phyloP scores from a whole-genome alignment of 2,329 filamentous ascomycete genomes.

The Hymenoscyphus infarciens region DNA sequence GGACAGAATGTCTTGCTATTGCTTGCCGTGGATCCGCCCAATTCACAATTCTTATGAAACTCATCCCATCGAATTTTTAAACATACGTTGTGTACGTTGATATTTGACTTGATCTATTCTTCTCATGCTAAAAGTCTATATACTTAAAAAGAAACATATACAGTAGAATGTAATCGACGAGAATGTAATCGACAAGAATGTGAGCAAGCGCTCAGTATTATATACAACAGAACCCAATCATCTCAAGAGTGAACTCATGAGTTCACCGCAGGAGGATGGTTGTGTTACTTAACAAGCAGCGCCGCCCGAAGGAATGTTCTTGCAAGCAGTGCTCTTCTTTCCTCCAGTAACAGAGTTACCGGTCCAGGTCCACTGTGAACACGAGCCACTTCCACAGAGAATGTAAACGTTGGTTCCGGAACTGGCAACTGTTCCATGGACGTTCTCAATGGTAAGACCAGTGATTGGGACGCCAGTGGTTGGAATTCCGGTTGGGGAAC shows the following conservation, averaged over 20 bases:
- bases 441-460: constrained; percentile 42
- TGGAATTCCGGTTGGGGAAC: constrained; percentile 27
- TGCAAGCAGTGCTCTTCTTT: constrained; percentile 42
- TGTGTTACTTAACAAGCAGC: constrained; percentile 24
- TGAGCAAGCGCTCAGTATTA: constrained; percentile 12
- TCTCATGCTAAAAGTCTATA: neutral
- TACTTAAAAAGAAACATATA: neutral
- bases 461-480: constrained; percentile 49
- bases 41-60: no score
- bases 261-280: neutral
- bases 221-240: neutral
- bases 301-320: constrained; percentile 35
- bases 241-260: neutral
- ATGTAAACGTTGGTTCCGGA: constrained; percentile 47
- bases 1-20: no score
- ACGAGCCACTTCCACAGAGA: constrained; percentile 49
- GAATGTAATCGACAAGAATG: constrained; percentile 16
- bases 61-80: neutral
- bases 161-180: constrained; percentile 9
- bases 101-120: neutral
- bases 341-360: constrained; percentile 50
- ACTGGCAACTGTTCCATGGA: constrained; percentile 41
- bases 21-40: no score
- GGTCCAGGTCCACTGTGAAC: constrained; percentile 51
- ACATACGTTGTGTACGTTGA: neutral